Base-by-base conservation (phyloP, 257 asterid genomes). In the Nicotiana knightiana region DNA sequence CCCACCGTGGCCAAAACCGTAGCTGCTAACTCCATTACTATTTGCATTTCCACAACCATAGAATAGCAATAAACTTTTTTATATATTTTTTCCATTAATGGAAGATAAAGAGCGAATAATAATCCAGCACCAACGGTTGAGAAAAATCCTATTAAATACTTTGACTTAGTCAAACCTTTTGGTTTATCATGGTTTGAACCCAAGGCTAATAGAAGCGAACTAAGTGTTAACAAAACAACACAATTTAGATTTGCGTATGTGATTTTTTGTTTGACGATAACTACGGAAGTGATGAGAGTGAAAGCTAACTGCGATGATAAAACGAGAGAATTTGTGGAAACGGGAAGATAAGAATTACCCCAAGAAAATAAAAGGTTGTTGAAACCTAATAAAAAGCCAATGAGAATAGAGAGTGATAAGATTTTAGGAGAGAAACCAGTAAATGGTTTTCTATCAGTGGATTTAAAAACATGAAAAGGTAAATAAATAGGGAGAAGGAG, bases 41-140 rank as follows among this genome's bases (percentile, higher is more conserved):
- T 64, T 86, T 93, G 98, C 91, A 94, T 94, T 82, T 94, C 97
- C 81, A 93, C 84, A 71, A 93, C 97, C 98, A 91, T 94, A 1
- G 93, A 84, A 71, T 94, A 94, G 80, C 97, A 89, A 39, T 81
- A 53, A 1, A 93, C 90, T 3, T 15, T 64, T 37, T 89, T 73
- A 83, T 90, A 93, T 13, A 94, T 79, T 79, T 48, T 80, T 84
- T 94, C 93, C 97, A 93, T 91, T 15, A 94, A 71, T 3, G 98
- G 98, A 0, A 91, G 84, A 18, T 94, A 94, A 3, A 91, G 39
- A 1, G 97, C 88, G 84, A 94, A 94, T 15, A 92, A 21, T 0
- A 94, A 51, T 0, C 97, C 97, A 0, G 97, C 95, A 0, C 92
- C 94, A 0, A 94, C 6, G 3, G 97, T 89, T 0, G 90, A 77